These are phyloP conservation scores for Articulospora tetracladia DNA, from an alignment of 495 filamentous ascomycete species.

Conservation along the genomic window DNA sequence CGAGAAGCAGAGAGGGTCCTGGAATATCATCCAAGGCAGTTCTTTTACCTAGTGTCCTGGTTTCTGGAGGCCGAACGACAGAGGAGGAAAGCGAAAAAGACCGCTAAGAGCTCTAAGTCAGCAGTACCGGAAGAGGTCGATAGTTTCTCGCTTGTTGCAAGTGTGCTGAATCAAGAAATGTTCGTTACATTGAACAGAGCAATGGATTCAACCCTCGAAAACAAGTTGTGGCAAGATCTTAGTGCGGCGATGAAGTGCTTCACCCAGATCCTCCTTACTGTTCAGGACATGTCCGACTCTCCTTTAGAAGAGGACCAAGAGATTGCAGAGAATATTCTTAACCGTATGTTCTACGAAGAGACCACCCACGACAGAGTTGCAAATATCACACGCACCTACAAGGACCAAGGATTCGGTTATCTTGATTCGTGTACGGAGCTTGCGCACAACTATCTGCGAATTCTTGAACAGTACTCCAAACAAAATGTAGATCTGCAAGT, in stretches of 20 bases:
- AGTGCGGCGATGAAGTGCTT: constrained; percentile 90
- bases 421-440: constrained; percentile 91
- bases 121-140: constrained; percentile 54
- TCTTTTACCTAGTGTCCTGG: constrained; percentile 92
- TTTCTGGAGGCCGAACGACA: constrained; percentile 86
- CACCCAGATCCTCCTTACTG: constrained; percentile 80
- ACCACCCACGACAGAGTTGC: constrained; percentile 84
- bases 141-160: constrained; percentile 81
- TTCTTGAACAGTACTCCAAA: constrained; percentile 90
- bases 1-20: constrained; percentile 83
- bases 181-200: constrained; percentile 81
- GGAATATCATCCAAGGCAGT: constrained; percentile 70
- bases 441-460: constrained; percentile 83
- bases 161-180: constrained; percentile 86
- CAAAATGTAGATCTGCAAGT: constrained; percentile 93
- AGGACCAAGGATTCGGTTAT: constrained; percentile 91
- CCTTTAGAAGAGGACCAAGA: constrained; percentile 90
- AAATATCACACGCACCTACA: constrained; percentile 74
- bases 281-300: constrained; percentile 89
- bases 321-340: constrained; percentile 96
- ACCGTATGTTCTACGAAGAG: constrained; percentile 97
- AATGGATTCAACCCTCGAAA: constrained; percentile 73
- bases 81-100: constrained; percentile 56
- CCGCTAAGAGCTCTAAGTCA: constrained; percentile 38
- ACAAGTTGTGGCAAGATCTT: constrained; percentile 82